Conservation (phyloP, 768 basidiomycete species). For the Rhodocollybia butyracea region DNA sequence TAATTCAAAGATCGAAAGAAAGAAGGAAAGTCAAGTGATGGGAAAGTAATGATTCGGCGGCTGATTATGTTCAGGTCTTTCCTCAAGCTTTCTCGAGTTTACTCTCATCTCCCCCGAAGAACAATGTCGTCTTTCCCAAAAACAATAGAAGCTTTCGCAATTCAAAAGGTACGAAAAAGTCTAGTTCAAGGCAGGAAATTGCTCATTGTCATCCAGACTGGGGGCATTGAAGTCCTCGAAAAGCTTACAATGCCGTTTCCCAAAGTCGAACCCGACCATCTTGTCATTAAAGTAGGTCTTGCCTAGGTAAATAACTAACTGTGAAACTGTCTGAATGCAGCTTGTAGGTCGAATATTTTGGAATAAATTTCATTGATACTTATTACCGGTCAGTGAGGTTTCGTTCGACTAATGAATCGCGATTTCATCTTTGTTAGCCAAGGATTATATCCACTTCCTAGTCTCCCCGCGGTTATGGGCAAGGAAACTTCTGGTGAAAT, state of each 20-base stretch:
- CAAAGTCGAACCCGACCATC: conserved; percentile 51
- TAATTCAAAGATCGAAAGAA: background rate
- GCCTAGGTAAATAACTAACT: background rate
- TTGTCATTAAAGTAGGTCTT: conserved; percentile 45
- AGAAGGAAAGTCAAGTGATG: background rate
- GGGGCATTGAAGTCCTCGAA: conserved; percentile 75
- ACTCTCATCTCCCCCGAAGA: background rate
- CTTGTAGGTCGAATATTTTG: conserved; percentile 58
- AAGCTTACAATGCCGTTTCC: conserved; percentile 69
- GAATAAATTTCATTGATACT: conserved; percentile 14
- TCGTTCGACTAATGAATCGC: background rate
- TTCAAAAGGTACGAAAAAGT: conserved; percentile 1
- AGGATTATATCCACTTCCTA: conserved; percentile 59
- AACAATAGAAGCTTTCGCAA: conserved; percentile 8
- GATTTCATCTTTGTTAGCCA: conserved; percentile 31
- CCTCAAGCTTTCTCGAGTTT: background rate
- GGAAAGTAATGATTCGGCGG: too few species aligned
- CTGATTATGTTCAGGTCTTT: too few species aligned
- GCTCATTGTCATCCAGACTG: conserved; percentile 41
- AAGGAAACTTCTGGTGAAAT: conserved; percentile 79
- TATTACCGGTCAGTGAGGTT: conserved; percentile 60
- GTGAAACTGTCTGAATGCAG: background rate
- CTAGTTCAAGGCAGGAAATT: background rate
- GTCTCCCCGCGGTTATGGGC: conserved; percentile 71
- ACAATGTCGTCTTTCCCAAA: background rate